phyloP scores from a whole-genome alignment of 202 grass and related monocot genomes.

The Carex arenaria region DNA sequence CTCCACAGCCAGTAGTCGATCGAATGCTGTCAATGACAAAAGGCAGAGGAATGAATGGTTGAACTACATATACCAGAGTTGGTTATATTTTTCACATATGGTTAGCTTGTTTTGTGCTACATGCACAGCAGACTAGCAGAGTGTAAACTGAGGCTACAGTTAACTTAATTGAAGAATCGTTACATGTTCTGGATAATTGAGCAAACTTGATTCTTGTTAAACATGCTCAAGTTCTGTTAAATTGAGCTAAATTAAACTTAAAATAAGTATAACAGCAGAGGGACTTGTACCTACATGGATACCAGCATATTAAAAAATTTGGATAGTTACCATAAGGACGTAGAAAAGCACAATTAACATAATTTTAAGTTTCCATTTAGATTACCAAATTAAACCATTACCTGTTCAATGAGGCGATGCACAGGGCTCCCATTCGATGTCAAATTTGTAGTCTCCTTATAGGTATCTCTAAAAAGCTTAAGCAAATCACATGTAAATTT shows the following conservation, averaged over 20 bases:
- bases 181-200: neutral
- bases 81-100: neutral
- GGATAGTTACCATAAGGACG: neutral
- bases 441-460: slow-evolving; percentile 69
- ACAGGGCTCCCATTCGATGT: slow-evolving; percentile 99
- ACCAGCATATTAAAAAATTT: neutral
- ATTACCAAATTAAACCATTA: slow-evolving; percentile 15
- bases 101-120: neutral
- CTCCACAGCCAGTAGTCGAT: slow-evolving; percentile 98
- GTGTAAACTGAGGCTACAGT: neutral
- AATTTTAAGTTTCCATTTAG: neutral
- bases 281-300: neutral
- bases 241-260: slow-evolving; percentile 4
- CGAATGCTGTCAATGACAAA: slow-evolving; percentile 66
- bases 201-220: neutral
- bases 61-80: neutral
- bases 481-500: slow-evolving; percentile 97
- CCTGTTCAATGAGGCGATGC: slow-evolving; percentile 95
- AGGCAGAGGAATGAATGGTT: neutral
- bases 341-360: neutral
- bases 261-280: neutral
- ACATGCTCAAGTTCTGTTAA: neutral
- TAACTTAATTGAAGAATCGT: neutral
- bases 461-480: slow-evolving; percentile 73
- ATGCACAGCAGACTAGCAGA: neutral